Evolutionary conservation across 192 early-diverging fungal species (phyloP), one percentile per base, ranked within the genome.

Genomic region (Paraglomus occultum): DNA sequence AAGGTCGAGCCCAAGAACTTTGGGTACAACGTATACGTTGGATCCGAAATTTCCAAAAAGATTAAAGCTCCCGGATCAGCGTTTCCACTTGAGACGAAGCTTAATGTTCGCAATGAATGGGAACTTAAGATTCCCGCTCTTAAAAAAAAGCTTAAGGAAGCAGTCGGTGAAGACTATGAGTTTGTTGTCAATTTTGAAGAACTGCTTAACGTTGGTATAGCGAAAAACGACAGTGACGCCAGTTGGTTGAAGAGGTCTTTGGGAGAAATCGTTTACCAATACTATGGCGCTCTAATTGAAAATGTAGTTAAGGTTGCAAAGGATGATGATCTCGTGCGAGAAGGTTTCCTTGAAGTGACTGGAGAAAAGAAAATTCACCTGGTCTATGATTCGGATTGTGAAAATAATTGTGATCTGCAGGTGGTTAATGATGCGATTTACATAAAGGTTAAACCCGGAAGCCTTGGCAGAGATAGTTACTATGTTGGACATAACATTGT

Each of bases 291-390:
- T 23, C 50, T 64, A 22, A 18, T 64, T 22, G 20, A 8, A 11
- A 49, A 64, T 64, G 50, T 64, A 5, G 17, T 64, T 22, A 46
- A 49, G 38, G 22, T 61, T 8, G 45, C 59, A 14, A 61, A 61
- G 45, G 59, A 61, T 61, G 63, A 64, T 64, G 63, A 64, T 23
- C 23, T 64, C 12, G 63, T 64, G 9, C 17, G 63, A 31, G 63
- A 64, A 20, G 45, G 45, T 14, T 64, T 64, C 39, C 5, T 64
- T 39, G 63, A 64, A 31, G 45, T 23, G 17, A 43, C 43, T 9
- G 45, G 50, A 49, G 50, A 38, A 50, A 46, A 22, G 39, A 44
- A 64, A n/a, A 49, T 64, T 64, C 23, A 64, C 50, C 12, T 64
- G 1, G 8, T 64, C 0, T 44, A 44, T 50, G 63, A 64, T 64